phyloP scores from a whole-genome alignment of 2,329 filamentous ascomycete species.

The Aspergillaceae sp. region DNA sequence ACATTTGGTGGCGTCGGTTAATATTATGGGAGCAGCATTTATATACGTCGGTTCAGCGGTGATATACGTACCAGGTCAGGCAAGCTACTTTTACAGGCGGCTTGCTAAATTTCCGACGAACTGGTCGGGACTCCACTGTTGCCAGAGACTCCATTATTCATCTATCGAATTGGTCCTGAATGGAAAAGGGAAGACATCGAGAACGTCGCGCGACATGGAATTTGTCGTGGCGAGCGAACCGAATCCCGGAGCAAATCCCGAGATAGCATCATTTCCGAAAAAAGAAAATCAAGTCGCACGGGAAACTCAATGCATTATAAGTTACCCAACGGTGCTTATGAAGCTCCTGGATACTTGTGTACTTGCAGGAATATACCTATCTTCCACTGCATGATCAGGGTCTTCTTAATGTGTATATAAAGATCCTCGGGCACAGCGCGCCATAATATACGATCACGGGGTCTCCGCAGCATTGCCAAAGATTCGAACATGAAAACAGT shows the following conservation, averaged over 20 bases:
- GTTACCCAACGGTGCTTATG: no score
- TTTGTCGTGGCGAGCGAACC: not conserved
- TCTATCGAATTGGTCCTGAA: not conserved
- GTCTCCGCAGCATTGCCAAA: no score
- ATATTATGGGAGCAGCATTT: not conserved
- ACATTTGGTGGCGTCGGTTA: constrained; percentile 2
- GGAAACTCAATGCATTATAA: no score
- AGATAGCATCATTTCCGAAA: not conserved
- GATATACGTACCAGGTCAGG: constrained; percentile 40
- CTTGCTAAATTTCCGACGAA: constrained; percentile 5
- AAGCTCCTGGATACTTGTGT: no score
- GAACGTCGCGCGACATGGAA: not conserved
- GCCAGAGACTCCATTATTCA: not conserved
- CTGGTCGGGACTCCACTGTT: not conserved
- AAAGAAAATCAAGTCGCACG: not conserved
- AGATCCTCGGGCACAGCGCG: no score
- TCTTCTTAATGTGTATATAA: no score
- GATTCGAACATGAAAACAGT: not conserved
- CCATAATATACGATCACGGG: no score
- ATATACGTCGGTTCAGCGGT: not conserved
- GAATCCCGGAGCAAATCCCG: not conserved
- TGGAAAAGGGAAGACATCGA: not conserved
- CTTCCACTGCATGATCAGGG: no score
- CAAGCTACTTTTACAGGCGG: constrained; percentile 46
- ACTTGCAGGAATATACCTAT: no score